These are phyloP conservation scores for Neurospora hispaniola DNA, from an alignment of 495 filamentous ascomycete species.

Conservation along the genomic window DNA sequence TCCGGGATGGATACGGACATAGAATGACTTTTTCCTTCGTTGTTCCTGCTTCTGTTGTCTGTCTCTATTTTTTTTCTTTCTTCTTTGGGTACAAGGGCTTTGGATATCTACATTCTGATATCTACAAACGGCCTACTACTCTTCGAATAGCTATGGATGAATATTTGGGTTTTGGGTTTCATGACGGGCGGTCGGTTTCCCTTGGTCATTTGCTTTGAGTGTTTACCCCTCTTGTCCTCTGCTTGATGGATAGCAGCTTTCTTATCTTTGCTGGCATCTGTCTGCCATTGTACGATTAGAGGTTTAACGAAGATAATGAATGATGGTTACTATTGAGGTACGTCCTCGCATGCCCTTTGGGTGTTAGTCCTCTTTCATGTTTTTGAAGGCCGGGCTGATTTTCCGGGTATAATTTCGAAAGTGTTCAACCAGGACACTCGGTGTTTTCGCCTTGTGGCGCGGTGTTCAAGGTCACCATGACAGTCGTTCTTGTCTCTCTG, in stretches of 20 bases:
- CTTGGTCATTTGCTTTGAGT: background rate
- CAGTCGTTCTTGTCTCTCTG: background rate
- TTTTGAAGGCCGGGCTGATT: background rate
- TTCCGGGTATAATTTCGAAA: background rate
- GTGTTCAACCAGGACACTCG: background rate
- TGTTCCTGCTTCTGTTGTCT: background rate
- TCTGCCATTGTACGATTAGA: background rate
- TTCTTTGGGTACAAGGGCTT: background rate
- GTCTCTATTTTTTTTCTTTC: background rate
- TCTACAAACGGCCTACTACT: background rate
- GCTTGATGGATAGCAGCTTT: background rate
- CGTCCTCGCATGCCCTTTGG: background rate
- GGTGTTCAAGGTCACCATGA: background rate
- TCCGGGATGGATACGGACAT: background rate
- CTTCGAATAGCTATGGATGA: background rate
- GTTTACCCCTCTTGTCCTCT: background rate
- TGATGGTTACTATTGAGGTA: background rate
- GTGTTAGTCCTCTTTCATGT: background rate
- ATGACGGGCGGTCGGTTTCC: background rate
- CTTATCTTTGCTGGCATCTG: background rate
- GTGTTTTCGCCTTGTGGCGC: background rate
- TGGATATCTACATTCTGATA: background rate
- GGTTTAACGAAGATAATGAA: background rate
- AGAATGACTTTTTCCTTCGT: background rate
- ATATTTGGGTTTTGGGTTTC: background rate